Conservation (phyloP, 2,329 filamentous ascomycete species). For the Curvularia hawaiiensis region DNA sequence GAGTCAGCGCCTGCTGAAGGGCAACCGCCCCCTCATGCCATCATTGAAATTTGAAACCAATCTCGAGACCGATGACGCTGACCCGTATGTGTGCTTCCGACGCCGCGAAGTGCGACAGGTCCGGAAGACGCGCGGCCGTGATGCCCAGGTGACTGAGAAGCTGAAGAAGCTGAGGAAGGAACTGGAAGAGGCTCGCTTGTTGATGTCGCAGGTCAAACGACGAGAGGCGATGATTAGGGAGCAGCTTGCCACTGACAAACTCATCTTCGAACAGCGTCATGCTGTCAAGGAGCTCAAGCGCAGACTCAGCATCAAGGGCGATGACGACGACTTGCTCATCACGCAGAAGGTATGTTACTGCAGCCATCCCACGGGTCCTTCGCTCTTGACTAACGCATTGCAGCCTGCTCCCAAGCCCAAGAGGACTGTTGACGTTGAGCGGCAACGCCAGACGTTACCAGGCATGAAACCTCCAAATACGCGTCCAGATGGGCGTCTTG, state of each 20-base stretch:
- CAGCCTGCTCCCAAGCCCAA: conserved; percentile 52
- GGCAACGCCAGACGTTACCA: conserved; percentile 71
- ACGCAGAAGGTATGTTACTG: conserved; percentile 80
- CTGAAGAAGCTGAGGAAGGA: conserved; percentile 89
- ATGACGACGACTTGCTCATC: conserved; percentile 84
- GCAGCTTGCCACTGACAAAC: conserved; percentile 73
- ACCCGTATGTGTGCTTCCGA: conserved; percentile 98
- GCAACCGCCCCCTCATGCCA: conserved; percentile 76
- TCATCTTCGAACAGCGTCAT: conserved; percentile 81
- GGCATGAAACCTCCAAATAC: conserved; percentile 54
- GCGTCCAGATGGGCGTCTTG: conserved; percentile 70
- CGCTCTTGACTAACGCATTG: conserved; percentile 29
- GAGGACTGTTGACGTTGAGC: conserved; percentile 63
- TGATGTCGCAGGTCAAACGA: conserved; percentile 77
- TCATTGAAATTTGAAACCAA: conserved; percentile 92
- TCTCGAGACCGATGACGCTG: conserved; percentile 90
- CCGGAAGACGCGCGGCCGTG: conserved; percentile 90
- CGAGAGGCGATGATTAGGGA: conserved; percentile 82
- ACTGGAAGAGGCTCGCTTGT: conserved; percentile 83
- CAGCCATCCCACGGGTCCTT: background rate
- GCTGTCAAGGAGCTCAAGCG: conserved; percentile 88
- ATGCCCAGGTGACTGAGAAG: conserved; percentile 93
- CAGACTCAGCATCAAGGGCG: conserved; percentile 84
- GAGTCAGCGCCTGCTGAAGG: conserved; percentile 66
- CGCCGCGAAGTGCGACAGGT: conserved; percentile 92